Conservation (phyloP, 495 filamentous ascomycete genomes). For the Cladorrhinum samala region DNA sequence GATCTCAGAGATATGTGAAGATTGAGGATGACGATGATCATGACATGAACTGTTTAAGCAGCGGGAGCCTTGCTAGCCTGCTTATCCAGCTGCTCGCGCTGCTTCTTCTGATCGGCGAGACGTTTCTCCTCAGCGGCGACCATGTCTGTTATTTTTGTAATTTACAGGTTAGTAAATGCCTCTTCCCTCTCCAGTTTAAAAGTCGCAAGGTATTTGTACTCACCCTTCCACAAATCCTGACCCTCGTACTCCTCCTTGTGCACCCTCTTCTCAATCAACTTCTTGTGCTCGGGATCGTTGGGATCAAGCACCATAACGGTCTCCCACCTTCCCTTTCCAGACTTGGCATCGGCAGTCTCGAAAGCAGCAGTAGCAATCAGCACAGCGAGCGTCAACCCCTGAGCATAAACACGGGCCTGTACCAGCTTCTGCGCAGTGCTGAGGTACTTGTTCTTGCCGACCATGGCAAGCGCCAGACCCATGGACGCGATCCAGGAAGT, state of each 20-base stretch:
- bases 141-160: conserved; percentile 61
- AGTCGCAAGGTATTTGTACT: conserved; percentile 18
- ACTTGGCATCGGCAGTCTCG: conserved; percentile 76
- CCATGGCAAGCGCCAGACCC: conserved; percentile 66
- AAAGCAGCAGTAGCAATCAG: conserved; percentile 81
- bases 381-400: conserved; percentile 85
- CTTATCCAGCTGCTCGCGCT: conserved; percentile 17
- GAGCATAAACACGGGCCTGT: conserved; percentile 96
- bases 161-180: conserved; percentile 17
- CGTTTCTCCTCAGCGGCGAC: conserved; percentile 70
- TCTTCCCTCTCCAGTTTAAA: neutral
- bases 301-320: conserved; percentile 67
- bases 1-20: too few species aligned
- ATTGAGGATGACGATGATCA: too few species aligned
- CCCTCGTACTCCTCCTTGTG: conserved; percentile 67
- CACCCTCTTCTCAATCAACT: conserved; percentile 63
- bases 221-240: conserved; percentile 84
- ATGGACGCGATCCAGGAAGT: conserved; percentile 79
- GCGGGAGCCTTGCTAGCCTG: conserved; percentile 6
- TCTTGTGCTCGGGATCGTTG: conserved; percentile 63
- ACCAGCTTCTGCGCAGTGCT: conserved; percentile 83
- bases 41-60: too few species aligned
- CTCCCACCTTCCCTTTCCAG: conserved; percentile 70
- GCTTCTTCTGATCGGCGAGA: conserved; percentile 51
- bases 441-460: conserved; percentile 72